These are phyloP conservation scores for Claviceps sorghi DNA, from an alignment of 2,329 filamentous ascomycete species.

Conservation along the genomic window DNA sequence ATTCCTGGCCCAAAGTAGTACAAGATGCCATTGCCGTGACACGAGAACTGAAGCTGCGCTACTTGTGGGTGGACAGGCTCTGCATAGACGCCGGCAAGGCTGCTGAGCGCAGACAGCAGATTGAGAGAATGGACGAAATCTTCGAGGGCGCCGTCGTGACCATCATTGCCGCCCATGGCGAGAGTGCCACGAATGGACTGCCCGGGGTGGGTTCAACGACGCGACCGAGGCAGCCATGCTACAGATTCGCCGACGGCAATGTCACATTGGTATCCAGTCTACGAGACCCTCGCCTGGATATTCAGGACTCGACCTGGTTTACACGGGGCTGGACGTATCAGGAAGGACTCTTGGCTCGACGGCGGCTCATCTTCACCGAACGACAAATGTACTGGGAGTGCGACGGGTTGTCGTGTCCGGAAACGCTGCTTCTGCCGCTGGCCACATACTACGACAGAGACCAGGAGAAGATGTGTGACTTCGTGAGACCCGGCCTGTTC, in stretches of 20 bases:
- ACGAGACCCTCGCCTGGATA: constrained; percentile 15
- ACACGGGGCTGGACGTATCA: constrained; percentile 26
- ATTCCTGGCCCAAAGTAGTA: constrained; percentile 18
- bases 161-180: constrained; percentile 24
- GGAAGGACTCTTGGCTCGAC: constrained; percentile 21
- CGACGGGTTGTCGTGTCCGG: constrained; percentile 23
- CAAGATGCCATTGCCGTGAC: constrained; percentile 19
- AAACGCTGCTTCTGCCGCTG: constrained; percentile 18
- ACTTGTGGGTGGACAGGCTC: constrained; percentile 25
- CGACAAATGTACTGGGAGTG: constrained; percentile 27
- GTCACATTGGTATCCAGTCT: constrained; percentile 20
- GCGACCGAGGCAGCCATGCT: constrained; percentile 16
- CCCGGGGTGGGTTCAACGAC: constrained; percentile 19
- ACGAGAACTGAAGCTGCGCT: constrained; percentile 17
- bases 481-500: constrained; percentile 20
- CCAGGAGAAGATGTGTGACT: constrained; percentile 21
- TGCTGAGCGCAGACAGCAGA: constrained; percentile 16
- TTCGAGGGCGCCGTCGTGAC: constrained; percentile 21
- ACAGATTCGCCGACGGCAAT: constrained; percentile 18
- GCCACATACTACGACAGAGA: constrained; percentile 18
- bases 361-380: constrained; percentile 24
- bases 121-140: constrained; percentile 23
- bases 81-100: constrained; percentile 17
- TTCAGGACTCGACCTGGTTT: constrained; percentile 20
- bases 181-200: constrained; percentile 19